Evolutionary conservation across 768 basidiomycete species (phyloP).

Genomic region (Amanita pallidorosea): DNA sequence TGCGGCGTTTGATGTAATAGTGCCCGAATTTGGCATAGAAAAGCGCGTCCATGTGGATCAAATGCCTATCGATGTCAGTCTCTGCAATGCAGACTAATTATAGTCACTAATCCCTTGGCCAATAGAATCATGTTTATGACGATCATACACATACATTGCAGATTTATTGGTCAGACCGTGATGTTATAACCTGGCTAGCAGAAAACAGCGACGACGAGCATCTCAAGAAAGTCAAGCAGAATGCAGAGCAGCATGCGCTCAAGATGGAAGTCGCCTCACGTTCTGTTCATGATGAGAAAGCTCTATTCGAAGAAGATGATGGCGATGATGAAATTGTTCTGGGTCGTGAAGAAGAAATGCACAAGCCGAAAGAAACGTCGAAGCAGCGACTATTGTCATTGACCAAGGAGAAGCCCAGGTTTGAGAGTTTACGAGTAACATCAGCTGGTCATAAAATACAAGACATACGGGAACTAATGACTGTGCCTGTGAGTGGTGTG

Average conservation of each 20-base stretch:
- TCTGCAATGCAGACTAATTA: neutral
- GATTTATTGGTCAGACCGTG: constrained; percentile 92
- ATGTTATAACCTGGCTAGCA: constrained; percentile 91
- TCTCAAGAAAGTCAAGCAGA: constrained; percentile 87
- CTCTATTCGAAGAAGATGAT: constrained; percentile 84
- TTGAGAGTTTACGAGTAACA: constrained; percentile 73
- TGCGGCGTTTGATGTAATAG: constrained; percentile 91
- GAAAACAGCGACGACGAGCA: constrained; percentile 96
- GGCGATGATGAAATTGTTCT: constrained; percentile 75
- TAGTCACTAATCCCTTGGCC: constrained; percentile 9
- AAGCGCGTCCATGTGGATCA: constrained; percentile 98
- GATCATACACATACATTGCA: constrained; percentile 88
- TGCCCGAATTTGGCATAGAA: constrained; percentile 97
- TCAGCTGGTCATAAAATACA: constrained; percentile 86
- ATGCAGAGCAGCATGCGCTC: constrained; percentile 80
- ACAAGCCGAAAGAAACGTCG: constrained; percentile 45
- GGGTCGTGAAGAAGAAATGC: constrained; percentile 36
- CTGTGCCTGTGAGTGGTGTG: constrained; percentile 62
- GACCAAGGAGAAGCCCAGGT: constrained; percentile 63
- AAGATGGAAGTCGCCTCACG: constrained; percentile 89
- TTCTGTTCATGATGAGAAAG: constrained; percentile 78
- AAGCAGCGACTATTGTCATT: constrained; percentile 72
- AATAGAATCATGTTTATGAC: constrained; percentile 89
- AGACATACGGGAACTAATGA: constrained; percentile 90
- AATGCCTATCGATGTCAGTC: constrained; percentile 90